Percentiles rank a stretch among this genome's conserved stretches.
Evolutionary conservation across 176 grass and related monocot species (phyloP).

Genomic region (Lolium multiflorum): DNA sequence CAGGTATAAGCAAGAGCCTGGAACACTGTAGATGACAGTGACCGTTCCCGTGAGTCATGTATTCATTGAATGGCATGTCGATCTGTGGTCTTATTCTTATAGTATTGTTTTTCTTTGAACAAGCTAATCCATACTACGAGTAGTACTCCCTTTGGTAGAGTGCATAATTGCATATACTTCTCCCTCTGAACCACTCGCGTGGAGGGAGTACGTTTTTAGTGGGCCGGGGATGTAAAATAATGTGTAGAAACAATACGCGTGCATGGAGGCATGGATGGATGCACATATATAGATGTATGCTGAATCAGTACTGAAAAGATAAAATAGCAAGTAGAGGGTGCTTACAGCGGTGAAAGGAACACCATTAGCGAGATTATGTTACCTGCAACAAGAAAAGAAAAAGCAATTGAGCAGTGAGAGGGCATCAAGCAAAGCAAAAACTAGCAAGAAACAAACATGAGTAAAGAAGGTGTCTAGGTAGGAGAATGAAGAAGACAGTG

Average conservation of each 20-base stretch:
- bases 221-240: background rate
- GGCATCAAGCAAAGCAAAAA: too few relatives aligned
- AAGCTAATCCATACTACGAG: background rate
- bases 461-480: too few relatives aligned
- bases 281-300: background rate
- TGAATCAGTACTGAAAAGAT: background rate
- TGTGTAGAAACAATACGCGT: background rate
- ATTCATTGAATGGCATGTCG: background rate
- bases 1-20: constrained; percentile 43
- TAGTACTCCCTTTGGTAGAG: too few relatives aligned
- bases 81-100: background rate
- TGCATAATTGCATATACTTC: too few relatives aligned
- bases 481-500: background rate
- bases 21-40: constrained; percentile 36
- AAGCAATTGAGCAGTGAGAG: background rate
- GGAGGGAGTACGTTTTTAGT: background rate
- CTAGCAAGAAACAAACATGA: too few relatives aligned
- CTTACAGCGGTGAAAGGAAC: constrained; percentile 25
- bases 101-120: background rate
- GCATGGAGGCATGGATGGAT: background rate
- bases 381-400: constrained; percentile 47
- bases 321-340: background rate
- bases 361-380: constrained; percentile 16
- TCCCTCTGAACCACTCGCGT: too few relatives aligned
- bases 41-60: background rate